Evolutionary conservation across 169 alveolate genomes (phyloP).

Genomic region (Plasmodium gaboni): DNA sequence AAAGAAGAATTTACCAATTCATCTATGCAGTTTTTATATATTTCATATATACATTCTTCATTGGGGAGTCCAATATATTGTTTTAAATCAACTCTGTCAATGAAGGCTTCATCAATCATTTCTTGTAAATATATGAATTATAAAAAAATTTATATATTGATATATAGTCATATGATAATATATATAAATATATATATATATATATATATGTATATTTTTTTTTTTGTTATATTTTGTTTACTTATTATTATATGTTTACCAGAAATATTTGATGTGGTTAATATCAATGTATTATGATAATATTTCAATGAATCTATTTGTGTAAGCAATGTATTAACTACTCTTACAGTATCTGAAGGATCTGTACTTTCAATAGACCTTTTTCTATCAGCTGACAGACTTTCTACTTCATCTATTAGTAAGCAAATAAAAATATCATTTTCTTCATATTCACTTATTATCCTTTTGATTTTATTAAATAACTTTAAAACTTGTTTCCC

Average conservation of each 20-base stretch:
- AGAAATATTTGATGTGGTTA: constrained; percentile 87
- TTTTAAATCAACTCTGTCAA: constrained; percentile 88
- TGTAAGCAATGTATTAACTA: constrained; percentile 87
- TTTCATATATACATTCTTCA: constrained; percentile 80
- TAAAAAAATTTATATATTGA: background rate
- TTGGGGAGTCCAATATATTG: constrained; percentile 84
- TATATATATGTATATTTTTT: background rate
- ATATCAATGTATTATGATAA: constrained; percentile 82
- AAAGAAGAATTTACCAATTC: constrained; percentile 69
- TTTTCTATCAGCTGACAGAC: constrained; percentile 84
- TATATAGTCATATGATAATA: background rate
- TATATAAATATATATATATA: background rate
- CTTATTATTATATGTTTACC: constrained; percentile 41
- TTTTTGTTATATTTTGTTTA: background rate
- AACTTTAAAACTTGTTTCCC: constrained; percentile 86
- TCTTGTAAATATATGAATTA: constrained; percentile 31
- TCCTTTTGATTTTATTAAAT: constrained; percentile 77
- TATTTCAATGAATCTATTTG: constrained; percentile 83
- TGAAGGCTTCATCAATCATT: constrained; percentile 86
- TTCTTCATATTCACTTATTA: constrained; percentile 79
- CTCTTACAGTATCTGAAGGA: constrained; percentile 88
- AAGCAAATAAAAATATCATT: constrained; percentile 77
- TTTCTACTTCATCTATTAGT: constrained; percentile 88
- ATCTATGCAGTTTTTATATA: constrained; percentile 82
- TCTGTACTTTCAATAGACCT: constrained; percentile 84